Conservation (phyloP, 768 basidiomycete species). For the Mycena epipterygia region DNA sequence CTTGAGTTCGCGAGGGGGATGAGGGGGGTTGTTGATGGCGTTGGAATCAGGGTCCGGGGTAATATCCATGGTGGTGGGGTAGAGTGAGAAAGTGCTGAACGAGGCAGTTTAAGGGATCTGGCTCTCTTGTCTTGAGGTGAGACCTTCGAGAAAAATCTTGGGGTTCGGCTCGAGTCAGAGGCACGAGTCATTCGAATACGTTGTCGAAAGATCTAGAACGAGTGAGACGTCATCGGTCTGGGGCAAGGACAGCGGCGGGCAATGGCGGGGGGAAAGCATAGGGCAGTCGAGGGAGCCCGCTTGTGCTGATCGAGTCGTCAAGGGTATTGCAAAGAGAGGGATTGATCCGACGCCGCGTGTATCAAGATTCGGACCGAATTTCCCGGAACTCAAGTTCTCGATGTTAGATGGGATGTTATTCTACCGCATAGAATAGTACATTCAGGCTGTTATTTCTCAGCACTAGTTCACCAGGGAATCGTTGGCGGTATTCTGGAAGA, state of each 20-base stretch:
- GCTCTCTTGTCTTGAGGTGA: background rate
- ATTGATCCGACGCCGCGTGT: too few relatives aligned
- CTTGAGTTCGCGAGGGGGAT: background rate
- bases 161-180: background rate
- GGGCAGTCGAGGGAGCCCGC: background rate
- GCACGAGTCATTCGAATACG: background rate
- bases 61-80: background rate
- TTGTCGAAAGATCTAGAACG: background rate
- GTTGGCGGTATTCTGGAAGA: background rate
- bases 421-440: too few relatives aligned
- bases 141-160: slow-evolving; percentile 14
- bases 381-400: too few relatives aligned
- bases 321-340: too few relatives aligned
- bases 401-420: too few relatives aligned
- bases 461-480: background rate
- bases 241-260: background rate
- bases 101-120: background rate
- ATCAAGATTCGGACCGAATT: too few relatives aligned
- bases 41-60: background rate
- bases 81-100: background rate
- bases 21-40: background rate
- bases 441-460: too few relatives aligned
- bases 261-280: background rate
- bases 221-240: background rate
- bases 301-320: too few relatives aligned